Conservation (phyloP, 768 basidiomycete species). For the Lactarius psammicola region DNA sequence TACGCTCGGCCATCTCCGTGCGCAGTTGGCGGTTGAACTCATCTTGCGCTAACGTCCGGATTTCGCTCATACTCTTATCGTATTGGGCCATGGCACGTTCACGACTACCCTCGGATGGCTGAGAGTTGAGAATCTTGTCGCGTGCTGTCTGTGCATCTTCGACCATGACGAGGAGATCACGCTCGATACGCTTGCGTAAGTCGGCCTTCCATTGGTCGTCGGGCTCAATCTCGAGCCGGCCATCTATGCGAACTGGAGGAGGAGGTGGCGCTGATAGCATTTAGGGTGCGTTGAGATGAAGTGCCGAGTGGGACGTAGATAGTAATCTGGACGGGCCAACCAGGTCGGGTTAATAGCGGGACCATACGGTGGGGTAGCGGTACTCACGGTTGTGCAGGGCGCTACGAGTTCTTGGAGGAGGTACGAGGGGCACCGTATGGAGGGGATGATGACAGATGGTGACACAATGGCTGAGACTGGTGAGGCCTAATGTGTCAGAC, state of each 20-base stretch:
- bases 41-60: conserved; percentile 25
- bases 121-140: conserved; percentile 16
- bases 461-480: too few relatives aligned
- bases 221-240: conserved; percentile 17
- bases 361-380: neutral
- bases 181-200: conserved; percentile 24
- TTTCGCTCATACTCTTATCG: conserved; percentile 24
- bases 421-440: conserved; percentile 15
- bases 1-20: conserved; percentile 25
- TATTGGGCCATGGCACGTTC: conserved; percentile 13
- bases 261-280: conserved; percentile 24
- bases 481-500: too few relatives aligned
- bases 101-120: conserved; percentile 12
- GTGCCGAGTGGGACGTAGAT: conserved; percentile 21
- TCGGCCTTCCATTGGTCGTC: conserved; percentile 28
- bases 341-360: neutral
- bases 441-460: conserved; percentile 18
- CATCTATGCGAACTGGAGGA: conserved; percentile 21
- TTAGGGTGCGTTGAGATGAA: conserved; percentile 23
- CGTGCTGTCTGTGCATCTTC: conserved; percentile 18
- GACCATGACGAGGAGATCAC: conserved; percentile 22
- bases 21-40: conserved; percentile 23
- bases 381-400: conserved; percentile 16
- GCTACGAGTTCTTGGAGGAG: conserved; percentile 13
- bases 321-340: conserved; percentile 5